Percentiles rank a stretch among this genome's conserved stretches.
Evolutionary conservation across 495 filamentous ascomycete species (phyloP).

Genomic region (Glonium stellatum): DNA sequence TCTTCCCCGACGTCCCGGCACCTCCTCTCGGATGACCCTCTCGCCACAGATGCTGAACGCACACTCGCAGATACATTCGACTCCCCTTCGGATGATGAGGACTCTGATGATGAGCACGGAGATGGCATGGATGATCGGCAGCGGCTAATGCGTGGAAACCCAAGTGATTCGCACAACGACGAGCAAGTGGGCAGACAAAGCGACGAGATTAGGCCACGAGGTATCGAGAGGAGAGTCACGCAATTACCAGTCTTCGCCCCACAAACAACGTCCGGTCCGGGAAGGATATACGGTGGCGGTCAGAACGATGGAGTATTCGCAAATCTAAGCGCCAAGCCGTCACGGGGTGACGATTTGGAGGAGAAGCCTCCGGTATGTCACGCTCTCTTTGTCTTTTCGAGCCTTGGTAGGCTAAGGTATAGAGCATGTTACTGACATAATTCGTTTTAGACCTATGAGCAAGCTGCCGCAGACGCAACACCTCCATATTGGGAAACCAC

Average conservation of each 20-base stretch:
- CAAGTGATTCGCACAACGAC: constrained; percentile 38
- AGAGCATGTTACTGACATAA: too few species aligned
- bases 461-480: constrained; percentile 92
- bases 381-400: constrained; percentile 3
- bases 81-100: constrained; percentile 35
- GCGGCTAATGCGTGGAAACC: constrained; percentile 70
- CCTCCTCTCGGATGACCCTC: constrained; percentile 46
- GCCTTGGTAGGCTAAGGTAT: constrained; percentile 23
- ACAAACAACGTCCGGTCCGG: constrained; percentile 32
- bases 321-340: constrained; percentile 87
- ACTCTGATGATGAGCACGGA: constrained; percentile 42
- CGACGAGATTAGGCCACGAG: constrained; percentile 27
- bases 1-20: constrained; percentile 61
- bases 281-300: constrained; percentile 53
- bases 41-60: constrained; percentile 55
- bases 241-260: constrained; percentile 44
- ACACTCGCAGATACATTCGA: constrained; percentile 87
- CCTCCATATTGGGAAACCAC: constrained; percentile 99
- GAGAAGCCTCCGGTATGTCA: constrained; percentile 84
- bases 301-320: constrained; percentile 92
- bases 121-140: constrained; percentile 74
- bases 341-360: constrained; percentile 75
- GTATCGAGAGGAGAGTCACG: constrained; percentile 45
- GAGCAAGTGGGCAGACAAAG: constrained; percentile 27
- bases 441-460: constrained; percentile 76